Evolutionary conservation across 306 rosid genomes (phyloP).

Genomic region (Cucurbita maxima): DNA sequence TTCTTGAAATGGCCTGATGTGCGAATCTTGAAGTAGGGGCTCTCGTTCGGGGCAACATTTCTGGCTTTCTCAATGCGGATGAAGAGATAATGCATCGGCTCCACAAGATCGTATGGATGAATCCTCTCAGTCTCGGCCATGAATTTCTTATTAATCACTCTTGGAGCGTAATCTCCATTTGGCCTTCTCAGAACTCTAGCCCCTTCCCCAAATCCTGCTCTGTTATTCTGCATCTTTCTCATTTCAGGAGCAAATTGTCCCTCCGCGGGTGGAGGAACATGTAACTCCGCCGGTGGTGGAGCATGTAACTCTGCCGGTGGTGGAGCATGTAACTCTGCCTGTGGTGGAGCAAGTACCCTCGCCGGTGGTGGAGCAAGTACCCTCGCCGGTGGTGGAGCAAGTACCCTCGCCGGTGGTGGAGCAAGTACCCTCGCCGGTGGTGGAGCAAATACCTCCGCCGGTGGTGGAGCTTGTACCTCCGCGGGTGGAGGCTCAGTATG

Average conservation of each 20-base stretch:
- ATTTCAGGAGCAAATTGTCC: constrained; percentile 31
- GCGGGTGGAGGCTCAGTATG: constrained; percentile 23
- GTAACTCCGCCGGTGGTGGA: constrained; percentile 13
- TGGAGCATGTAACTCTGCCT: too few species aligned
- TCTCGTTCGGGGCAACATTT: constrained; percentile 30
- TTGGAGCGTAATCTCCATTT: constrained; percentile 49
- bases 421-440: too few species aligned
- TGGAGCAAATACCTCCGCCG: too few species aligned
- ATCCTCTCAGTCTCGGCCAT: constrained; percentile 26
- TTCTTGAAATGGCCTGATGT: constrained; percentile 24
- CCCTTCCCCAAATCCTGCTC: constrained; percentile 34
- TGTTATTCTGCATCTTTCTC: constrained; percentile 49
- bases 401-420: too few species aligned
- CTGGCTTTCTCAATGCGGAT: constrained; percentile 68
- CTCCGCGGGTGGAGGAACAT: constrained; percentile 24
- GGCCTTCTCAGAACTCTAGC: constrained; percentile 46
- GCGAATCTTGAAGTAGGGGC: constrained; percentile 47
- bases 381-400: too few species aligned
- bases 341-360: too few species aligned
- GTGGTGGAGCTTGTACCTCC: constrained; percentile 4
- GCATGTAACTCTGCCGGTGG: too few species aligned
- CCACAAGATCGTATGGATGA: constrained; percentile 72
- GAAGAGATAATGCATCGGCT: constrained; percentile 79
- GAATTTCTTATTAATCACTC: constrained; percentile 32
- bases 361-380: too few species aligned